Evolutionary conservation across 306 rosid species (phyloP), one percentile per base, ranked within the genome.

Genomic region (Lagenaria siceraria): DNA sequence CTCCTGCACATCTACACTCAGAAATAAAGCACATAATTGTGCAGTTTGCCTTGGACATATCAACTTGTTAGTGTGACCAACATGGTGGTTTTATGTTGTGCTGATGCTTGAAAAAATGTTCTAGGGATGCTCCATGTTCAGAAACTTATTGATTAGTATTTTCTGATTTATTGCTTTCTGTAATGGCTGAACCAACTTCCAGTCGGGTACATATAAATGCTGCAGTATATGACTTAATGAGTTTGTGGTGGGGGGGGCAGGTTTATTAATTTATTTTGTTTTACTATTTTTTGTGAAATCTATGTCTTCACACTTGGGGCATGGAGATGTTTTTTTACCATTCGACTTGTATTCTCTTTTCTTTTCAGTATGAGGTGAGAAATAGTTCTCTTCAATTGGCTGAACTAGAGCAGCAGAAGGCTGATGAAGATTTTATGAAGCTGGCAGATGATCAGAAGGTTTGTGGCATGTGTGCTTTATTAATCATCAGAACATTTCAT

Each of bases 361-460:
- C 72, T 80, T 82, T 84, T 68, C 70, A 92, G 99, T 87, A 88
- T 83, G 85, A 88, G 29, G 56, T 83, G 31, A 90, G 73, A 78
- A 89, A 96, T 64, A 87, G 87, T 81, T 86, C 93, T 84, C 90
- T 96, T 71, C 88, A 89, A 80, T 77, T 92, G 92, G 99, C 99
- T 82, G 83, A 87, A 81, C 56, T 81, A 84, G 99, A 90, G 89
- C 98, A 92, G 82, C 80, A 78, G 76, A 92, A 78, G 84, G 96
- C 97, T 64, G 90, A 88, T 58, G 90, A 86, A 79, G 90, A 89
- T 72, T 83, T 96, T 71, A 56, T 91, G 85, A 96, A 91, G 86
- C 84, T 96, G 79, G 98, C 97, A 1, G 96, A 91, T 68, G 99
- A 92, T 81, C 99, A 96, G 76, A 89, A 92, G 99, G 99, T 96